Evolutionary conservation across 2,329 filamentous ascomycete genomes (phyloP).

Genomic region (Purpureocillium lavendulum): DNA sequence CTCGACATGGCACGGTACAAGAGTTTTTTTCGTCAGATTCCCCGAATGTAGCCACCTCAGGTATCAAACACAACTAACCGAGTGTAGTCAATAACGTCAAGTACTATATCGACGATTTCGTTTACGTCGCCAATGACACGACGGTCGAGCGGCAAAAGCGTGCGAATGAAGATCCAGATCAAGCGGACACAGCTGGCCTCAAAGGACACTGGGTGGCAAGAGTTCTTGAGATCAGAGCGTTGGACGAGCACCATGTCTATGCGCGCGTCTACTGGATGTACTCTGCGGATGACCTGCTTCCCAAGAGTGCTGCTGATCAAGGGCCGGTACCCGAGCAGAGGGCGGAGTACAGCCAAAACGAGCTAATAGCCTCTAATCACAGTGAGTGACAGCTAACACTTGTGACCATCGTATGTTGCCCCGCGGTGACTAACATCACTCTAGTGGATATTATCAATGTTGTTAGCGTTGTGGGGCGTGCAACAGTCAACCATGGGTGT

Average conservation of each 20-base stretch:
- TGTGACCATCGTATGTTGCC: too few species aligned
- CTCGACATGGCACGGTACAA: slow-evolving; percentile 1
- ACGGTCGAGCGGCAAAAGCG: too few species aligned
- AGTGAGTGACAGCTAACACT: slow-evolving; percentile 33
- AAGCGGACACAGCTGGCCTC: neutral
- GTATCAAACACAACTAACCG: too few species aligned
- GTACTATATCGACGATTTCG: neutral
- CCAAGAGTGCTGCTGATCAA: neutral
- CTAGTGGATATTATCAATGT: slow-evolving; percentile 67
- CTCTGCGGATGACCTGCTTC: neutral
- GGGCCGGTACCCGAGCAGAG: too few species aligned
- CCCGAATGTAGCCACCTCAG: neutral
- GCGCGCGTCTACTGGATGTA: slow-evolving; percentile 2
- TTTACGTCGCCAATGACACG: neutral
- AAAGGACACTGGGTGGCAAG: slow-evolving; percentile 1
- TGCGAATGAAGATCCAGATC: too few species aligned
- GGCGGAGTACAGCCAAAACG: slow-evolving; percentile 60
- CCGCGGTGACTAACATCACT: too few species aligned
- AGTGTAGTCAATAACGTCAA: neutral
- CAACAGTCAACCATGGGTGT: slow-evolving; percentile 45
- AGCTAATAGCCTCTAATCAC: slow-evolving; percentile 64
- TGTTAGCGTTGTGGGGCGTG: slow-evolving; percentile 55
- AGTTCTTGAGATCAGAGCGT: slow-evolving; percentile 1
- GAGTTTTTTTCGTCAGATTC: slow-evolving; percentile 1
- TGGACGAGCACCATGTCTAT: slow-evolving; percentile 1